Base-by-base conservation (phyloP, 176 grass and related monocot genomes). In the Saccharum officinarum region DNA sequence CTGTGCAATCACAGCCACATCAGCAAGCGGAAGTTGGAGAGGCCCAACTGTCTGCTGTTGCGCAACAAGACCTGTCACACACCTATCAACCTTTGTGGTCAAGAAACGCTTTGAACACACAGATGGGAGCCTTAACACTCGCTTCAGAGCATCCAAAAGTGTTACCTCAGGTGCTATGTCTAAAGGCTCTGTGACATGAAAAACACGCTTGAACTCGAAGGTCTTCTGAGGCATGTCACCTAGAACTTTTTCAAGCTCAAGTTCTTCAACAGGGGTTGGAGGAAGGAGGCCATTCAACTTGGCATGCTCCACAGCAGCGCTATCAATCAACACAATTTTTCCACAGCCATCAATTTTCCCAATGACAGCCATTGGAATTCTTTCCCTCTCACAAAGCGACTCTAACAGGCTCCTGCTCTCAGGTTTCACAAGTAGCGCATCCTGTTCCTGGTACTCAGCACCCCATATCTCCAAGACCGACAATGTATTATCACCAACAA, bases 61-160 rank as follows among this genome's bases (percentile, higher is more conserved):
- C 39, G 90, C 95, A 75, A 97, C 92, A 71, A 94, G 92, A 70
- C 92, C 95, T 7, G 92, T 97, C 25, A 97, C 92, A 87, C 95
- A 97, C 33, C 90, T 90, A 67, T 97, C 95, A 84, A 97, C 95
- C 85, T 97, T 95, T 71, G 88, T 93, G 22, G 92, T 97, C 80
- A 97, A 86, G 75, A 97, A 97, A 77, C 92, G 86, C 33, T 97
- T 97, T 45, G 91, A 97, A 73, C 95, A 97, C 83, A 97, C 87
- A 17, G 95, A 97, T 3, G 90, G 92, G 28, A 95, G 80, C 55
- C 44, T 88, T 71, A 97, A 88, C 31, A 97, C 91, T 69, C 91
- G 83, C 84, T 95, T 95, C 38, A 98, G 80, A 79, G 80, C 72
- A 78, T 97, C 89, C 80, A 97, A 88, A 73, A 97, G 26, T 40